Conservation (phyloP, 306 rosid genomes). For the Quercus engelmannii region DNA sequence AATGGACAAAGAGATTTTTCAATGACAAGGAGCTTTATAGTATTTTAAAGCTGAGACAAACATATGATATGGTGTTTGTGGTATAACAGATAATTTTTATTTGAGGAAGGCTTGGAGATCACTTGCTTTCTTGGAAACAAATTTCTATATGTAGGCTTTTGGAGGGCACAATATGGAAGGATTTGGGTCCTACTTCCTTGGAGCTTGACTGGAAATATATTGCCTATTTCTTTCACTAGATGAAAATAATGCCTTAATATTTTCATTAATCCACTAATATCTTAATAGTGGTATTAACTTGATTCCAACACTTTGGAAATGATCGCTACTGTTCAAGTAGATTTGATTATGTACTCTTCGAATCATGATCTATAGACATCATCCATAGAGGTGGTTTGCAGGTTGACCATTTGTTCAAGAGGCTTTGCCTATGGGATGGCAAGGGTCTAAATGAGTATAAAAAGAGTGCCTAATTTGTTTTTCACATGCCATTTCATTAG, state of each 20-base stretch:
- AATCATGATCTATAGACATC: no score
- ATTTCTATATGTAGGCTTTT: not conserved
- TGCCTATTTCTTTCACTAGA: not conserved
- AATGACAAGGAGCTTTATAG: not conserved
- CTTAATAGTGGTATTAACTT: not conserved
- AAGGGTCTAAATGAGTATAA: not conserved
- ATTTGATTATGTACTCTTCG: not conserved
- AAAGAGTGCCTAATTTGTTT: not conserved
- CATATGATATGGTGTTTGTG: not conserved
- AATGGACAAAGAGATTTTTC: not conserved
- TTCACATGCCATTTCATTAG: not conserved
- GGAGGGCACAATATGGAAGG: not conserved
- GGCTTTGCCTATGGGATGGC: not conserved
- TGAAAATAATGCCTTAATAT: not conserved
- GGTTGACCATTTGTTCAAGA: not conserved
- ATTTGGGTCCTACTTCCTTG: constrained; percentile 5
- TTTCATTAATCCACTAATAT: not conserved
- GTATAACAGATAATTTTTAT: not conserved
- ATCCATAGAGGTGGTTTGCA: no score
- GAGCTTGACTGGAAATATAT: not conserved
- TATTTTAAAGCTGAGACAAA: not conserved
- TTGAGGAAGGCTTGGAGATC: not conserved
- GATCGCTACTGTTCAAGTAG: not conserved
- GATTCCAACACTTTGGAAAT: not conserved
- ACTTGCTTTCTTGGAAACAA: not conserved